Conservation (phyloP, 768 basidiomycete species). For the Daedalea quercina region DNA sequence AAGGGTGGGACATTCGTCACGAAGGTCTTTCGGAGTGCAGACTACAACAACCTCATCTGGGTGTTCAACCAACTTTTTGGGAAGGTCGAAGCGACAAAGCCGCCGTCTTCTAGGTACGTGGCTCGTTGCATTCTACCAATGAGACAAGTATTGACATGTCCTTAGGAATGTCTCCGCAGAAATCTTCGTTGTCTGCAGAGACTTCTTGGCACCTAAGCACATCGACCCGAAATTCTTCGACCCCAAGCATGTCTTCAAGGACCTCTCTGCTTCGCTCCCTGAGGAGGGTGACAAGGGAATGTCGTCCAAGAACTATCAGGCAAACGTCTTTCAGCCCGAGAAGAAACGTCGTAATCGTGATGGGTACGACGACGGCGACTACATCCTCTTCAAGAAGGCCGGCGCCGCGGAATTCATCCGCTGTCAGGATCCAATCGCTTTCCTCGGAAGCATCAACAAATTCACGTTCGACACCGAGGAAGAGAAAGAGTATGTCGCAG, state of each 20-base stretch:
- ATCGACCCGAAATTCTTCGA: conserved; percentile 99
- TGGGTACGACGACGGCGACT: conserved; percentile 93
- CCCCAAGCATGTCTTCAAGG: conserved; percentile 96
- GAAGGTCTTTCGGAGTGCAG: conserved; percentile 96
- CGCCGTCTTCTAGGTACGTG: conserved; percentile 87
- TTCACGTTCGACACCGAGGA: conserved; percentile 76
- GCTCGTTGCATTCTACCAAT: background rate
- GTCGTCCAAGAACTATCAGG: conserved; percentile 61
- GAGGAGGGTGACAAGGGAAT: conserved; percentile 43
- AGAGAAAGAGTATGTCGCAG: conserved; percentile 62
- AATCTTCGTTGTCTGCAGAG: conserved; percentile 97
- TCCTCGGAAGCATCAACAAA: conserved; percentile 74
- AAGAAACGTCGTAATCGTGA: conserved; percentile 91
- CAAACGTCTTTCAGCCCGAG: conserved; percentile 95
- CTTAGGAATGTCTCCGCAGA: conserved; percentile 95
- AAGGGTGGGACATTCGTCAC: conserved; percentile 96
- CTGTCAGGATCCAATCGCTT: conserved; percentile 62
- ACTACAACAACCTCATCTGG: conserved; percentile 99
- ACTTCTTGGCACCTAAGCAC: conserved; percentile 88
- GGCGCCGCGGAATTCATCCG: conserved; percentile 67
- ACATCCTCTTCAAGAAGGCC: conserved; percentile 76
- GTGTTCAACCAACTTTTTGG: conserved; percentile 95
- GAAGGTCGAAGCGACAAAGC: conserved; percentile 98
- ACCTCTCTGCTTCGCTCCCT: conserved; percentile 48
- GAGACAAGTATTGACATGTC: conserved; percentile 2